These are phyloP conservation scores for Nepenthes gracilis DNA, from an alignment of 148 eudicot species.

Conservation along the genomic window DNA sequence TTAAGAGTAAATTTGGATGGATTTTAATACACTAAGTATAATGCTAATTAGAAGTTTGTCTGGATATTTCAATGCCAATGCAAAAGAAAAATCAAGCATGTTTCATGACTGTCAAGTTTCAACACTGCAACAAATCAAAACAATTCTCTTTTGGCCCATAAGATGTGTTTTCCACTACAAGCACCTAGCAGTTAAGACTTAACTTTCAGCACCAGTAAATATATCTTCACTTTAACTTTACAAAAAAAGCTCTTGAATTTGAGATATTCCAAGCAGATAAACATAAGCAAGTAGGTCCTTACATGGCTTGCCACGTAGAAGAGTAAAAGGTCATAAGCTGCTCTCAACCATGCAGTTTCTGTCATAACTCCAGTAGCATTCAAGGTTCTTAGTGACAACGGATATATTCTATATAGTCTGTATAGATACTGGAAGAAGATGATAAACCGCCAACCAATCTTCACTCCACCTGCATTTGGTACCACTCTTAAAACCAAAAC, in stretches of 20 bases:
- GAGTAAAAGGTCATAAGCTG: slow-evolving; percentile 40
- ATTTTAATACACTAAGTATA: too few relatives aligned
- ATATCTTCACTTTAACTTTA: too few relatives aligned
- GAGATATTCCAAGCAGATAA: not conserved
- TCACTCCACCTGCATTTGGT: slow-evolving; percentile 30
- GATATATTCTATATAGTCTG: slow-evolving; percentile 28
- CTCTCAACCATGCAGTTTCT: slow-evolving; percentile 46
- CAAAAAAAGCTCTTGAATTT: too few relatives aligned
- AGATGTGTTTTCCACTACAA: too few relatives aligned
- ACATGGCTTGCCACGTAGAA: slow-evolving; percentile 53
- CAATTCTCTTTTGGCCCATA: too few relatives aligned
- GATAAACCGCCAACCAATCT: slow-evolving; percentile 7
- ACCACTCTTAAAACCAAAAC: slow-evolving; percentile 38
- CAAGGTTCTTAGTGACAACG: slow-evolving; percentile 26
- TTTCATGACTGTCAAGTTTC: too few relatives aligned
- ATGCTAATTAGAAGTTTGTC: too few relatives aligned
- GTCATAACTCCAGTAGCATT: slow-evolving; percentile 32
- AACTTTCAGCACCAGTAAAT: not conserved
- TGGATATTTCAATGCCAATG: too few relatives aligned
- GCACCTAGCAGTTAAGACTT: too few relatives aligned
- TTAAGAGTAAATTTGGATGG: too few relatives aligned
- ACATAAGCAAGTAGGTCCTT: slow-evolving; percentile 3
- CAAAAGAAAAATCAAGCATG: too few relatives aligned
- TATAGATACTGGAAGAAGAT: slow-evolving; percentile 29
- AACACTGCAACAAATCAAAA: too few relatives aligned